Conservation (phyloP, 164 flowering plant genomes). For the Aristolochia contorta region DNA sequence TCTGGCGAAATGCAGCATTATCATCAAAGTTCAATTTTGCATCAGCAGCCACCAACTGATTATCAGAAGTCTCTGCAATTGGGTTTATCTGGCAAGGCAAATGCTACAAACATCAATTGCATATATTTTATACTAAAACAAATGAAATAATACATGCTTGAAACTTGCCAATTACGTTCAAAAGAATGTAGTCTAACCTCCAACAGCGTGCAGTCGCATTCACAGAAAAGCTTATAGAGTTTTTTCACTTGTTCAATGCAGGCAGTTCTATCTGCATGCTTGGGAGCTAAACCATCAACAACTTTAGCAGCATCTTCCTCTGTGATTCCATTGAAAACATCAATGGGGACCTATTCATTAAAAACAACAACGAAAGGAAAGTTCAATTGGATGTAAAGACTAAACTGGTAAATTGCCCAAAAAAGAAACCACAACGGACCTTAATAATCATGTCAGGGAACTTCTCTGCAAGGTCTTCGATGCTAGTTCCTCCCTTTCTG, state of each 20-base stretch:
- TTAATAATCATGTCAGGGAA: conserved; percentile 93
- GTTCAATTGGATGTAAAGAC: not conserved
- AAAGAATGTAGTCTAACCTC: conserved; percentile 43
- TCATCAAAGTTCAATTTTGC: conserved; percentile 98
- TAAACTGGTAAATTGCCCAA: not conserved
- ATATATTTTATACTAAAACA: not conserved
- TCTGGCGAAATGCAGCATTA: conserved; percentile 91
- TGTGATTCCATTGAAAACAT: conserved; percentile 89
- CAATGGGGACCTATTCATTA: conserved; percentile 69
- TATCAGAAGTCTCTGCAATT: conserved; percentile 86
- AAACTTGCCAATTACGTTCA: not conserved
- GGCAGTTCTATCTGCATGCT: conserved; percentile 57
- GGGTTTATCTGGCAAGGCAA: conserved; percentile 70
- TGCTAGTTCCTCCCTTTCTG: conserved; percentile 94
- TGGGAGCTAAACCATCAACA: conserved; percentile 92
- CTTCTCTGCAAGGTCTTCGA: conserved; percentile 98
- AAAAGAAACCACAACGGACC: conserved; percentile 26
- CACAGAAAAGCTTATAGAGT: conserved; percentile 73
- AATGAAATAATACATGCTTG: not conserved
- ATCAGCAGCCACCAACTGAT: conserved; percentile 92
- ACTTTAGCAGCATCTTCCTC: conserved; percentile 99
- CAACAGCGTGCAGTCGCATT: conserved; percentile 82
- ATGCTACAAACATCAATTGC: not conserved
- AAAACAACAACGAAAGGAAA: not conserved
- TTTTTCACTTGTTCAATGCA: conserved; percentile 97